Evolutionary conservation across 768 basidiomycete genomes (phyloP).

Genomic region (Amanita exitialis): DNA sequence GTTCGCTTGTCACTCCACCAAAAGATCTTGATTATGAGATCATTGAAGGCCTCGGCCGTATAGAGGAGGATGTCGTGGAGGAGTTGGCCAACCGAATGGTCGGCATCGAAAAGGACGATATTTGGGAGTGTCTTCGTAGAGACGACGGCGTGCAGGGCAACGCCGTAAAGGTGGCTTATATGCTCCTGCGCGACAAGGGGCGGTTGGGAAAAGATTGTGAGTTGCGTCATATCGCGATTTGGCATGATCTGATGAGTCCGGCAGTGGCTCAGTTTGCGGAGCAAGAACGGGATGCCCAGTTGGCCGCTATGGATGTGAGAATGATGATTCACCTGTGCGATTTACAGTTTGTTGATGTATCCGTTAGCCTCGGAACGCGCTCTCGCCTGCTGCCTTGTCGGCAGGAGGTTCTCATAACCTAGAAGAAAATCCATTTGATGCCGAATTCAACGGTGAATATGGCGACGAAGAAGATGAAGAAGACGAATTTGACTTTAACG

Average conservation of each 20-base stretch:
- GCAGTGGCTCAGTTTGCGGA: constrained; percentile 72
- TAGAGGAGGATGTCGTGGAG: constrained; percentile 87
- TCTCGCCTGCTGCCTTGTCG: constrained; percentile 60
- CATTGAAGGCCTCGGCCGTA: constrained; percentile 85
- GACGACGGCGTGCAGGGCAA: constrained; percentile 86
- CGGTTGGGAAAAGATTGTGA: constrained; percentile 76
- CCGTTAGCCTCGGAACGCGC: constrained; percentile 53
- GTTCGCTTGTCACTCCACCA: constrained; percentile 58
- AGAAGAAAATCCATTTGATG: constrained; percentile 75
- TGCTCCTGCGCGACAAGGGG: constrained; percentile 84
- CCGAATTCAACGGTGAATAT: constrained; percentile 58
- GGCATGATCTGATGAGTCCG: neutral
- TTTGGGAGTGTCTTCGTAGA: constrained; percentile 76
- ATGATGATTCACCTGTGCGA: constrained; percentile 10
- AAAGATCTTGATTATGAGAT: constrained; percentile 71
- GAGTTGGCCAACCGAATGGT: constrained; percentile 66
- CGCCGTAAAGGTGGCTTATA: constrained; percentile 93
- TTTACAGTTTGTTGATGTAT: constrained; percentile 7
- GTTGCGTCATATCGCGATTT: constrained; percentile 19
- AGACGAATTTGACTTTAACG: constrained; percentile 26
- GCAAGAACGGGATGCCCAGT: constrained; percentile 74
- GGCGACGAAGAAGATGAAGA: constrained; percentile 40
- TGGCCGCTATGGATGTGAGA: constrained; percentile 73
- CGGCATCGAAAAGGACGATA: constrained; percentile 71
- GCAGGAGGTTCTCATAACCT: constrained; percentile 38